Percentiles rank a stretch among this genome's conserved stretches.
These are phyloP conservation scores for Phaeosphaeria sp. DNA, from an alignment of 2,329 filamentous ascomycete genomes.

Conservation along the genomic window DNA sequence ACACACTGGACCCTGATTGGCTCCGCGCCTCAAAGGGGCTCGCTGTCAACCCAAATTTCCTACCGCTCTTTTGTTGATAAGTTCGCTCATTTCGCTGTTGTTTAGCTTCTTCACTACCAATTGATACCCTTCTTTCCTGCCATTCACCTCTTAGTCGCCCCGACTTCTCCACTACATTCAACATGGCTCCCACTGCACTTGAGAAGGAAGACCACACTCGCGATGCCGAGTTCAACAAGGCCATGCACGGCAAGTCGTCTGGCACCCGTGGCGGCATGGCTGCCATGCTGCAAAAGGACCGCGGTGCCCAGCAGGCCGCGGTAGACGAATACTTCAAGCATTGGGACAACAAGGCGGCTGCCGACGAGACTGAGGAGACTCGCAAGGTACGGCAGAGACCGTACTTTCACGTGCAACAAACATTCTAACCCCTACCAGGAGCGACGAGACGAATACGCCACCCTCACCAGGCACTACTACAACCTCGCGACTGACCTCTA, in stretches of 20 bases:
- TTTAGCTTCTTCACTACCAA: constrained; percentile 22
- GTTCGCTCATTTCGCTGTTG: constrained; percentile 16
- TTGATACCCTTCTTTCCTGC: constrained; percentile 16
- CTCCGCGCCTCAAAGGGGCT: constrained; percentile 7
- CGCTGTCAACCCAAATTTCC: constrained; percentile 28
- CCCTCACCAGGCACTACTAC: constrained; percentile 94
- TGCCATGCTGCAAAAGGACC: constrained; percentile 87
- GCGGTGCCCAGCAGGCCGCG: constrained; percentile 77
- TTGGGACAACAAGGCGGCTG: constrained; percentile 84
- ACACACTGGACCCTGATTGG: constrained; percentile 25
- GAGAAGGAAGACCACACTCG: constrained; percentile 83
- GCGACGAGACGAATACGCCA: constrained; percentile 87
- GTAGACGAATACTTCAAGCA: constrained; percentile 96
- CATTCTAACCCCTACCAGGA: constrained; percentile 60
- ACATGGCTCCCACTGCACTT: constrained; percentile 65
- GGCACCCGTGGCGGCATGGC: constrained; percentile 74
- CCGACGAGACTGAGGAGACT: constrained; percentile 81
- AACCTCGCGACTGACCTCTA: constrained; percentile 96
- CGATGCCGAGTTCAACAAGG: constrained; percentile 91
- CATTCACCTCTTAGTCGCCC: constrained; percentile 1
- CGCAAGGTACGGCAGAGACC: constrained; percentile 67
- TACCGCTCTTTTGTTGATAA: constrained; percentile 37
- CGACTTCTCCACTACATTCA: constrained; percentile 24
- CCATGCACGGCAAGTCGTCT: constrained; percentile 79
- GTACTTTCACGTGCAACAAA: not conserved